These are phyloP conservation scores for Parathielavia appendiculata DNA, from an alignment of 495 filamentous ascomycete species.

Conservation along the genomic window DNA sequence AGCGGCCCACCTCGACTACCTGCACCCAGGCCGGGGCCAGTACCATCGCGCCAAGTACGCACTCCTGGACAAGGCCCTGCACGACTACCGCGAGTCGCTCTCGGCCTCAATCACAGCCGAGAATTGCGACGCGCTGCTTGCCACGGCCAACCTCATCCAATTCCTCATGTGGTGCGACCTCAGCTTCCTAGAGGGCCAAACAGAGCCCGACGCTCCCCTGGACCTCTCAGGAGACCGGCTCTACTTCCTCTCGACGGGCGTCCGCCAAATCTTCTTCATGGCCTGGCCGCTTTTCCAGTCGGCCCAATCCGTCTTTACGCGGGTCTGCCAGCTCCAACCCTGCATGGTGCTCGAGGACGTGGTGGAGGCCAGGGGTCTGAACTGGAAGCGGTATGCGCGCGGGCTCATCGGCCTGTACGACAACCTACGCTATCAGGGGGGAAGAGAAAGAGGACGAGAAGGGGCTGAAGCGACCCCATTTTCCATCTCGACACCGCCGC, in stretches of 20 bases:
- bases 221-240: conserved; percentile 23
- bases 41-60: conserved; percentile 22
- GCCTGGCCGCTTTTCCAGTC: conserved; percentile 23
- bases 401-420: conserved; percentile 23
- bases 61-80: conserved; percentile 20
- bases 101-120: conserved; percentile 31
- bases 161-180: conserved; percentile 28
- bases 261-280: conserved; percentile 30
- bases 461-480: no score
- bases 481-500: background rate
- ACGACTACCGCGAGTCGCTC: conserved; percentile 22
- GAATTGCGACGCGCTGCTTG: conserved; percentile 36
- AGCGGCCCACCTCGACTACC: conserved; percentile 24
- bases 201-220: conserved; percentile 3
- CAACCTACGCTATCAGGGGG: conserved; percentile 14
- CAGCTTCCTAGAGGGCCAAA: conserved; percentile 18
- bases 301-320: conserved; percentile 13
- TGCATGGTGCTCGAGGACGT: conserved; percentile 24
- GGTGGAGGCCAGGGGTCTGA: conserved; percentile 17
- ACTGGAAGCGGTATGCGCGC: conserved; percentile 11
- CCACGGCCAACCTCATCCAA: conserved; percentile 25
- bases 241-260: conserved; percentile 24
- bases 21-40: conserved; percentile 12
- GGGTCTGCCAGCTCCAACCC: conserved; percentile 13
- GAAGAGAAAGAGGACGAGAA: background rate